Conservation (phyloP, 2,329 filamentous ascomycete genomes). For the Curvularia spicifera region DNA sequence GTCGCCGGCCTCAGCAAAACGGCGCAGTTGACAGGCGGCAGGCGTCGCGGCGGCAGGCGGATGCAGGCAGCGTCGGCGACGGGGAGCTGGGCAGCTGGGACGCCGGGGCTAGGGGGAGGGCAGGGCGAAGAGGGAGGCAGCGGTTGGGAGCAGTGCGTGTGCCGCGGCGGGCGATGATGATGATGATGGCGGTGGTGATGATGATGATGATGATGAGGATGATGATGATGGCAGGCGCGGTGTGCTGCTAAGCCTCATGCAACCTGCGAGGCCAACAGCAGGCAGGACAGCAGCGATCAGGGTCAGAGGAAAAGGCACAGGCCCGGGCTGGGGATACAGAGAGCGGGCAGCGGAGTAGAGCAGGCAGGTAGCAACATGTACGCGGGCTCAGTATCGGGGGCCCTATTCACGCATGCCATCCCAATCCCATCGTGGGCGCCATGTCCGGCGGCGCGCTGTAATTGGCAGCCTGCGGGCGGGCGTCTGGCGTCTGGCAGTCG, state of each 20-base stretch:
- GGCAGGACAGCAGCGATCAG: slow-evolving; percentile 14
- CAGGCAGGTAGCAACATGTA: no score
- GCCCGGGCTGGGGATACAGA: slow-evolving; percentile 3
- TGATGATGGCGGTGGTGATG: background rate
- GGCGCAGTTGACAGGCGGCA: background rate
- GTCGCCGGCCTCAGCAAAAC: slow-evolving; percentile 1
- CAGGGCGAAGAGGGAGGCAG: background rate
- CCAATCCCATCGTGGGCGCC: slow-evolving; percentile 5
- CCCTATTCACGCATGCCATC: no score
- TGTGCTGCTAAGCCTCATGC: slow-evolving; percentile 19
- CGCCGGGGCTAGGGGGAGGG: no score
- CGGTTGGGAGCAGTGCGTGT: background rate
- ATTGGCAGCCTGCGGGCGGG: slow-evolving; percentile 4
- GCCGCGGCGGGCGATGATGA: background rate
- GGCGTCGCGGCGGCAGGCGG: background rate
- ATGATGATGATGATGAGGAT: background rate
- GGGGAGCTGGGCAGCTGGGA: background rate
- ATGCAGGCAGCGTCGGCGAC: background rate
- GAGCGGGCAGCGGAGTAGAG: background rate
- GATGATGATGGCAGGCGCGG: slow-evolving; percentile 1
- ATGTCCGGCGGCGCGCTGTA: background rate
- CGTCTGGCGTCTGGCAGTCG: slow-evolving; percentile 1
- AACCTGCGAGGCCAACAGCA: slow-evolving; percentile 5
- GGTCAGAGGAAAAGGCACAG: slow-evolving; percentile 11
- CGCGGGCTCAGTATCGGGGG: no score